Percentiles rank a stretch among this genome's conserved stretches.
Evolutionary conservation across 2,329 filamentous ascomycete species (phyloP).

Genomic region (Phaeosphaeriaceae sp.): DNA sequence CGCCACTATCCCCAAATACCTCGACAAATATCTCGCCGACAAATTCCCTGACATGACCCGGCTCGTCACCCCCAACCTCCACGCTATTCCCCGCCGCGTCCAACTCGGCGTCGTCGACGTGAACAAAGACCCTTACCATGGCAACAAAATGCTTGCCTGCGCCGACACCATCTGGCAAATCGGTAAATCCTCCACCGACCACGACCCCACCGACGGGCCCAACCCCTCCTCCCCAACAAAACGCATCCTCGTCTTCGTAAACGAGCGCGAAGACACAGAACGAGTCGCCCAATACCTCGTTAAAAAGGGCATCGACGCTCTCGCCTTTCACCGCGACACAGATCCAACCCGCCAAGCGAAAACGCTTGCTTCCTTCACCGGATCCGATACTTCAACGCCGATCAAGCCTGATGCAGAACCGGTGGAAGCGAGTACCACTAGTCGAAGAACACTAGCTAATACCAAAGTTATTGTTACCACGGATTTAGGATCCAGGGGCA

Average conservation of each 20-base stretch:
- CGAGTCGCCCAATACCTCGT: slow-evolving; percentile 79
- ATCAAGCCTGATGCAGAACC: slow-evolving; percentile 3
- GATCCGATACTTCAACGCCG: slow-evolving; percentile 22
- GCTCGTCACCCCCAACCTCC: slow-evolving; percentile 92
- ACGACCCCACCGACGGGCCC: slow-evolving; percentile 44
- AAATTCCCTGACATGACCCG: slow-evolving; percentile 83
- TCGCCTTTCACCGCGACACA: slow-evolving; percentile 84
- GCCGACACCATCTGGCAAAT: slow-evolving; percentile 95
- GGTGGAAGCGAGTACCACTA: slow-evolving; percentile 11
- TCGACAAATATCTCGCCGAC: slow-evolving; percentile 83
- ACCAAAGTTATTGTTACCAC: slow-evolving; percentile 94
- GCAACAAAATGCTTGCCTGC: slow-evolving; percentile 91
- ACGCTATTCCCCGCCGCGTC: slow-evolving; percentile 92
- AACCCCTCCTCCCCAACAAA: slow-evolving; percentile 71
- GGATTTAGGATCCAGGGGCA: slow-evolving; percentile 88
- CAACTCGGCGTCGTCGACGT: slow-evolving; percentile 94
- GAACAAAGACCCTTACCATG: slow-evolving; percentile 87
- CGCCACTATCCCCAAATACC: slow-evolving; percentile 88
- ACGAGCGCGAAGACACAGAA: slow-evolving; percentile 88
- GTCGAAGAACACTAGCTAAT: slow-evolving; percentile 65
- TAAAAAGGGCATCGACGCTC: slow-evolving; percentile 86
- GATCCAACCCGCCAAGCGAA: slow-evolving; percentile 77
- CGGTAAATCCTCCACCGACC: slow-evolving; percentile 70
- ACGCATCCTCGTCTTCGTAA: slow-evolving; percentile 93
- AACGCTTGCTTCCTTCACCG: slow-evolving; percentile 73